Conservation (phyloP, 78 protist genomes). For the Anaeramoeba ignava region DNA sequence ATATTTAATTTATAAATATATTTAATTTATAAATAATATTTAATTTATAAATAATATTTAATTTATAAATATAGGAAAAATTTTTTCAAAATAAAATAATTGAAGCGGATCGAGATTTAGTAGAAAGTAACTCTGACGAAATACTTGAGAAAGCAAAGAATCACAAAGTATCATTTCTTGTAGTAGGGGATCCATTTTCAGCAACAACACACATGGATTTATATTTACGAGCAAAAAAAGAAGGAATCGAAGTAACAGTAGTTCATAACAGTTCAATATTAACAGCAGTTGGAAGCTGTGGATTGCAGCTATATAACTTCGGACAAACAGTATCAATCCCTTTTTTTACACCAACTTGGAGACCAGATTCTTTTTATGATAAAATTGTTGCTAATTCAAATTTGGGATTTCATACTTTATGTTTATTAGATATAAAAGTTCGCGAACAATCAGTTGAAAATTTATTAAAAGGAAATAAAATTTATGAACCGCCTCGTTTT, state of each 20-base stretch:
- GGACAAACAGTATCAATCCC: constrained; percentile 88
- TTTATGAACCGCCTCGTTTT: constrained; percentile 92
- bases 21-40: no score
- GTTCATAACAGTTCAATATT: constrained; percentile 97
- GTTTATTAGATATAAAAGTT: constrained; percentile 51
- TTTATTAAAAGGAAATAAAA: constrained; percentile 56
- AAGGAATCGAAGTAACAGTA: constrained; percentile 25
- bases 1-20: no score
- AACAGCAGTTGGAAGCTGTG: constrained; percentile 94
- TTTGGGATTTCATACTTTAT: constrained; percentile 88
- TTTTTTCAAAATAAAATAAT: background rate
- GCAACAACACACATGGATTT: constrained; percentile 97
- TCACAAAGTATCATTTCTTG: constrained; percentile 73
- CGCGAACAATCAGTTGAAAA: constrained; percentile 56
- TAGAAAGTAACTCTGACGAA: constrained; percentile 70
- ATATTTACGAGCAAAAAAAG: constrained; percentile 56
- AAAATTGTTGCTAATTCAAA: constrained; percentile 50
- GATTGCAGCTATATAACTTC: constrained; percentile 85
- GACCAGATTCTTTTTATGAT: constrained; percentile 84
- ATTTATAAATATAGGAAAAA: background rate
- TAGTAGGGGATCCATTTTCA: constrained; percentile 96
- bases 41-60: no score
- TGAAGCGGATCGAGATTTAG: background rate
- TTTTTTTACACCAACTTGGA: constrained; percentile 78
- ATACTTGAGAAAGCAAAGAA: constrained; percentile 56